Conservation (phyloP, 106 monocot genomes). For the Alisma plantagoaquatica region DNA sequence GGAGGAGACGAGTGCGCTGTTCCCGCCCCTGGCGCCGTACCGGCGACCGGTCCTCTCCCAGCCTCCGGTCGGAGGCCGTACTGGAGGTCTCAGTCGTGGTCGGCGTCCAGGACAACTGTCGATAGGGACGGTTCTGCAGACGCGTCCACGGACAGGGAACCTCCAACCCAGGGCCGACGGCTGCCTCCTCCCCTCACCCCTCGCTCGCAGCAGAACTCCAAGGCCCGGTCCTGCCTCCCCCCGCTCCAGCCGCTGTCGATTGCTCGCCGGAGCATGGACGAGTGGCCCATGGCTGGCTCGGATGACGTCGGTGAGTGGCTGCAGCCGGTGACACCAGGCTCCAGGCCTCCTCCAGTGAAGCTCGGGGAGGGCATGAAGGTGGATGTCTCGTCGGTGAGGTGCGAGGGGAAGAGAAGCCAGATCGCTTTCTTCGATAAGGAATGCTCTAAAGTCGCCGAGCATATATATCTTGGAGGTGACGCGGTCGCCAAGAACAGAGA, state of each 20-base stretch:
- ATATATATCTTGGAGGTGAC: slow-evolving; percentile 88
- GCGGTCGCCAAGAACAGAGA: slow-evolving; percentile 78
- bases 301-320: slow-evolving; percentile 87
- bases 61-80: slow-evolving; percentile 29
- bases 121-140: background rate
- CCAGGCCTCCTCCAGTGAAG: slow-evolving; percentile 4
- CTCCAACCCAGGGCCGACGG: slow-evolving; percentile 15
- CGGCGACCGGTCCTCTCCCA: background rate
- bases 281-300: slow-evolving; percentile 80
- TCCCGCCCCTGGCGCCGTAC: background rate
- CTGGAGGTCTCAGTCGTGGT: slow-evolving; percentile 91
- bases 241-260: slow-evolving; percentile 90
- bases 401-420: slow-evolving; percentile 37
- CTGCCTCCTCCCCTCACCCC: slow-evolving; percentile 67
- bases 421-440: slow-evolving; percentile 89
- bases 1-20: slow-evolving; percentile 12
- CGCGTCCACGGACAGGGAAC: background rate
- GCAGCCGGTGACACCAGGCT: slow-evolving; percentile 51
- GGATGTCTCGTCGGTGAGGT: slow-evolving; percentile 30
- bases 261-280: slow-evolving; percentile 58
- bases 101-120: slow-evolving; percentile 38
- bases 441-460: slow-evolving; percentile 96
- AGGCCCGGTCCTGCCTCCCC: slow-evolving; percentile 61
- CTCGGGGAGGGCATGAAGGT: slow-evolving; percentile 33
- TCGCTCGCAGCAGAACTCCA: slow-evolving; percentile 33